phyloP scores from a whole-genome alignment of 2,329 filamentous ascomycete species.

The Talaromyces funiculosus region DNA sequence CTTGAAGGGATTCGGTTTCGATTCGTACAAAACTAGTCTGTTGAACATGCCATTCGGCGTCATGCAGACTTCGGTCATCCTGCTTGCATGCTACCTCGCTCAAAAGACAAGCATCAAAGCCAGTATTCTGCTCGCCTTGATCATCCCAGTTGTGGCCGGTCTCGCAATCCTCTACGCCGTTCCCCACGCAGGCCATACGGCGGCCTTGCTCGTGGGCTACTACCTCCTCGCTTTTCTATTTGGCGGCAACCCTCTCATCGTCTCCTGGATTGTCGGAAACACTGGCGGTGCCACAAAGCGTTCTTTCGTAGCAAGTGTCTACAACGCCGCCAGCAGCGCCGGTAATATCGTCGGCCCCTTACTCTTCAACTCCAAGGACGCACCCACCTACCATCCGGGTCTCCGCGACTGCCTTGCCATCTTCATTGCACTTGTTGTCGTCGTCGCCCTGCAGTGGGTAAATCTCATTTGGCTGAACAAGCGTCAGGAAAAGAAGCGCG shows the following conservation, averaged over 20 bases:
- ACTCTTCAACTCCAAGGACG: conserved; percentile 54
- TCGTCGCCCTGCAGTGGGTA: conserved; percentile 50
- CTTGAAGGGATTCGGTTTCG: conserved; percentile 55
- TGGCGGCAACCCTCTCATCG: conserved; percentile 59
- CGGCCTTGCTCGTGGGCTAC: conserved; percentile 54
- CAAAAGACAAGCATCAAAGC: conserved; percentile 55
- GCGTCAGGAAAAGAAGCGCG: conserved; percentile 50
- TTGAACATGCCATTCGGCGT: conserved; percentile 64
- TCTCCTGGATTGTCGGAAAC: conserved; percentile 65
- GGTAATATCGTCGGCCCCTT: conserved; percentile 65
- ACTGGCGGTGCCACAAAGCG: conserved; percentile 65
- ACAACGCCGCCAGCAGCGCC: conserved; percentile 56
- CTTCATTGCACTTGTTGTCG: conserved; percentile 46
- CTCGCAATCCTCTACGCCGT: conserved; percentile 52
- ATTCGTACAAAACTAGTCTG: conserved; percentile 53
- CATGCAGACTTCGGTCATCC: conserved; percentile 55
- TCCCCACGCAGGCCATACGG: conserved; percentile 37
- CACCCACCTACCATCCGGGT: conserved; percentile 55
- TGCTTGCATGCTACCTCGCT: conserved; percentile 54
- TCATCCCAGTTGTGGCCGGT: conserved; percentile 56
- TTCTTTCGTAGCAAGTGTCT: conserved; percentile 58
- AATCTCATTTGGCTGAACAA: conserved; percentile 52
- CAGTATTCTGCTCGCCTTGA: conserved; percentile 47
- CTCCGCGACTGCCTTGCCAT: conserved; percentile 47
- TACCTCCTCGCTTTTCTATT: conserved; percentile 63